Conservation (phyloP, 768 basidiomycete species). For the Chlorophyllum brunneum region DNA sequence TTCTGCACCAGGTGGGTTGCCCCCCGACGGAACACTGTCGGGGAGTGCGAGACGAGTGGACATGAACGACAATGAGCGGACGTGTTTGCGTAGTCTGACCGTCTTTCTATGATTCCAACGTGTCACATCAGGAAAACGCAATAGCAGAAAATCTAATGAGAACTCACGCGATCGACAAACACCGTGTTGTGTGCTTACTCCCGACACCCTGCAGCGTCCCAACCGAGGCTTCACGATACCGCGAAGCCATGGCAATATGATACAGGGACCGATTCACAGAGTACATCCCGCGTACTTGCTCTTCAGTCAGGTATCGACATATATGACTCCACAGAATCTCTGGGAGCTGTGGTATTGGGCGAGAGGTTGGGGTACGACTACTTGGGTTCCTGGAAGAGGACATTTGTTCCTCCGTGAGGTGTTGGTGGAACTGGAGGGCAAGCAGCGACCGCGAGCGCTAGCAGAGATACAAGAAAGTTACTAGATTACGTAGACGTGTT, state of each 20-base stretch:
- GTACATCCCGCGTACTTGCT: slow-evolving; percentile 9
- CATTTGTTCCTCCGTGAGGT: neutral
- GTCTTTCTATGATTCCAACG: neutral
- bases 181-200: neutral
- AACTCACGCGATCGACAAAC: slow-evolving; percentile 6
- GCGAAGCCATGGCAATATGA: slow-evolving; percentile 8
- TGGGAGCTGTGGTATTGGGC: slow-evolving; percentile 1
- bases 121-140: neutral
- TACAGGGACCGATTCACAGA: neutral
- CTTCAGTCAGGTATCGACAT: slow-evolving; percentile 6
- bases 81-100: neutral
- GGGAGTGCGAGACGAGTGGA: neutral
- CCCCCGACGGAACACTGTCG: neutral
- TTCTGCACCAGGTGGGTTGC: neutral
- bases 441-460: neutral
- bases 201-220: slow-evolving; percentile 3
- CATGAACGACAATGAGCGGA: neutral
- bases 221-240: neutral
- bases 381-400: neutral
- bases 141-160: neutral
- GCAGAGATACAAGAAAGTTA: neutral
- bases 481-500: neutral
- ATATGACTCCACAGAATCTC: slow-evolving; percentile 3
- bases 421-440: neutral
- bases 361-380: neutral